Evolutionary conservation across 208 protist genomes (phyloP), one percentile per base, ranked within the genome.

Genomic region (Acanthamoeba castellanii): DNA sequence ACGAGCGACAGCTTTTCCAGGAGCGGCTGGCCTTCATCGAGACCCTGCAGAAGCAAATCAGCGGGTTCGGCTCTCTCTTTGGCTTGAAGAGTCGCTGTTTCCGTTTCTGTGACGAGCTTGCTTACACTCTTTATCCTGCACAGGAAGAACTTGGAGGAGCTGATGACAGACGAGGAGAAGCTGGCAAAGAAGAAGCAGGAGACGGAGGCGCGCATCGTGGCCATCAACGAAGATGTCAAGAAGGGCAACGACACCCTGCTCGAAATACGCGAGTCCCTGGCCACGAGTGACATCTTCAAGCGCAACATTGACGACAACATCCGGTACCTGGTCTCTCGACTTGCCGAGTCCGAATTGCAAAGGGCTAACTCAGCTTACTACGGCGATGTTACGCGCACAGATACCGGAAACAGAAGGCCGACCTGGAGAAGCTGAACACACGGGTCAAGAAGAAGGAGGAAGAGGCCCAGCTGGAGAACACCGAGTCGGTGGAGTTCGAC

Each of bases 341-440:
- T 16, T 25, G 22, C 20, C 57, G 20, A 11, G 57, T 22, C 13
- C 16, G 20, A 25, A 14, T 6, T 61, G 57, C 13, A 61, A 27
- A 7, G 32, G 32, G 82, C 30, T 25, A 59, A 50, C n/a, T 1
- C 30, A 11, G 42, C 57, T 16, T 61, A 25, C 57, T 27, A 52
- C 45, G 47, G 0, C n/a, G 3, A 85, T 85, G 25, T 5, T 85
- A 32, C 59, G 25, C 27, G 32, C 20, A 20, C n/a, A 59, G 82
- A n/a, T 94, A 94, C 25, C 25, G 91, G 25, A 88, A 94, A 27
- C 91, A 94, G 32, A 81, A 91, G 70, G 57, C n/a, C 34, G 59
- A 88, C 52, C 32, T 94, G 16, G 82, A 42, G 59, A 64, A 94
- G 74, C 30, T 89, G 27, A 50, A 25, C n/a, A 13, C 68, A 16